phyloP scores from a whole-genome alignment of 2,329 filamentous ascomycete genomes.

The Colletotrichum cereale region DNA sequence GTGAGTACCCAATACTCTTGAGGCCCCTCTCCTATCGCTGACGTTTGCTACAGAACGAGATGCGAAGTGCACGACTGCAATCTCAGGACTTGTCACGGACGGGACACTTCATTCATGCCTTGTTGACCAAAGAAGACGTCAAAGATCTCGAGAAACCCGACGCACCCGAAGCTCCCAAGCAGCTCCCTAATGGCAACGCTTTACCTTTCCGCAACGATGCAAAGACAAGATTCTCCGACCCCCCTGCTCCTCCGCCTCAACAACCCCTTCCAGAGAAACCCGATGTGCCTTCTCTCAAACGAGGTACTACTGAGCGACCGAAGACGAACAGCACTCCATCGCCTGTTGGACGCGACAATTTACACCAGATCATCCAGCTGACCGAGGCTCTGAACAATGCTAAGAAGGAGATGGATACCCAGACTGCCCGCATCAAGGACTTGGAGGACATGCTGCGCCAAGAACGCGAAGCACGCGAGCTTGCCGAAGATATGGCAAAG shows the following conservation, averaged over 20 bases:
- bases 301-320: conserved; percentile 80
- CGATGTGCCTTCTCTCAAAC: conserved; percentile 80
- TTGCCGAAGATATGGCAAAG: conserved; percentile 85
- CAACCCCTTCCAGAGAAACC: conserved; percentile 95
- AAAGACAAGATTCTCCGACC: conserved; percentile 90
- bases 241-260: conserved; percentile 91
- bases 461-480: conserved; percentile 84
- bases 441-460: conserved; percentile 82
- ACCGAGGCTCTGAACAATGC: conserved; percentile 87
- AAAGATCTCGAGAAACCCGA: conserved; percentile 69
- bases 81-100: conserved; percentile 87
- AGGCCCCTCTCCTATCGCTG: conserved; percentile 37
- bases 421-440: conserved; percentile 82
- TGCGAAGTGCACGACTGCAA: conserved; percentile 90
- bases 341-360: conserved; percentile 66
- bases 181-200: conserved; percentile 63
- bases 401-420: conserved; percentile 88
- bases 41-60: conserved; percentile 75
- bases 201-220: conserved; percentile 76
- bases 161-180: conserved; percentile 60
- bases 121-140: conserved; percentile 79
- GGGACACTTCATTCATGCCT: conserved; percentile 81
- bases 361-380: conserved; percentile 83
- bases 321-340: conserved; percentile 68
- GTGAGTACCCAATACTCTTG: conserved; percentile 62